These are phyloP conservation scores for Mycena chlorophos DNA, from an alignment of 768 basidiomycete species.

Conservation along the genomic window DNA sequence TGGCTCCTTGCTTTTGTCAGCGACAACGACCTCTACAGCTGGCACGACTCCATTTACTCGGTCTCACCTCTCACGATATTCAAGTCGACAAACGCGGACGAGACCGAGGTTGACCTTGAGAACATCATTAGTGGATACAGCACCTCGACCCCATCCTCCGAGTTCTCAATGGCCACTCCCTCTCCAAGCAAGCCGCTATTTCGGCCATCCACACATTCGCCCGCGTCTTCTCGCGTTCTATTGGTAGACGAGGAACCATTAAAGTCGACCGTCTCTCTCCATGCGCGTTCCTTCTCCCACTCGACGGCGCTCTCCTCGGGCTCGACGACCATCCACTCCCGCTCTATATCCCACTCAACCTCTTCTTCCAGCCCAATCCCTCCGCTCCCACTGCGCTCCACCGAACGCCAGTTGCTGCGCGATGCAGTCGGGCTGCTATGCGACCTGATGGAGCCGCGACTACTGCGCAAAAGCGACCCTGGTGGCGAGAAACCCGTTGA, in stretches of 20 bases:
- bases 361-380: neutral
- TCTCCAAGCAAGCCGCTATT: neutral
- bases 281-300: neutral
- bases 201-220: conserved; percentile 13
- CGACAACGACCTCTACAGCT: conserved; percentile 16
- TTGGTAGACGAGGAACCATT: conserved; percentile 7
- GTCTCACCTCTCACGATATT: conserved; percentile 17
- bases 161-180: neutral
- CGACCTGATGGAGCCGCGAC: conserved; percentile 23
- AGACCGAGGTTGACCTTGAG: conserved; percentile 14
- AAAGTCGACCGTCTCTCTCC: neutral
- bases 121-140: conserved; percentile 19
- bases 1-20: conserved; percentile 5
- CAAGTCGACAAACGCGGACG: conserved; percentile 4
- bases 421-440: conserved; percentile 21
- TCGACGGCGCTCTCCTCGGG: neutral
- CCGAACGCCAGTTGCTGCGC: conserved; percentile 15
- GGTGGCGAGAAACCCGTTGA: conserved; percentile 25
- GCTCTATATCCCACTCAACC: neutral
- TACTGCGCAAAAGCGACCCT: conserved; percentile 23
- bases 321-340: neutral
- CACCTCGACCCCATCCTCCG: neutral
- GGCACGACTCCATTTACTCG: conserved; percentile 18
- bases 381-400: neutral
- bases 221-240: conserved; percentile 11